These are phyloP conservation scores for Penicillium sp. DNA, from an alignment of 2,329 filamentous ascomycete species.

Conservation along the genomic window DNA sequence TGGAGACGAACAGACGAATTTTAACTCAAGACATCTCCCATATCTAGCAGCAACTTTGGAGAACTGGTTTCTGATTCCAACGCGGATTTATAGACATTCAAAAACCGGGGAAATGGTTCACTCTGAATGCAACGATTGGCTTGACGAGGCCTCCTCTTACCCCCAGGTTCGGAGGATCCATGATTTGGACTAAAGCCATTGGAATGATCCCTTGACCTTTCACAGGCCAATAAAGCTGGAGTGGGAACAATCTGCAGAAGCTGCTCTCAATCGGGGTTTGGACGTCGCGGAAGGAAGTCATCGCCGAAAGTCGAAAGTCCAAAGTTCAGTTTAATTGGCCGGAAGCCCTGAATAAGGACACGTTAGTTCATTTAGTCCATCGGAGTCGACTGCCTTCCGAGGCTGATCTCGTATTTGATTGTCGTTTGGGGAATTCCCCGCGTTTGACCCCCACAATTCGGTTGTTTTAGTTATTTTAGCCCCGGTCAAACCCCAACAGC, in stretches of 20 bases:
- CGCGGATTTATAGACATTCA: not conserved
- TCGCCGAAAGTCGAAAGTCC: not conserved
- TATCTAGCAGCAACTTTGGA: not conserved
- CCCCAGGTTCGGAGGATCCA: not conserved
- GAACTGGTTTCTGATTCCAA: not conserved
- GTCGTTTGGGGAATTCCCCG: not conserved
- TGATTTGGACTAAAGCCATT: not conserved
- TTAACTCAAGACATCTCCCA: not conserved
- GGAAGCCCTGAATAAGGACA: too few relatives aligned
- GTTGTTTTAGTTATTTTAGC: too few relatives aligned
- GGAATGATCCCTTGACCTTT: not conserved
- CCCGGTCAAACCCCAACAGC: too few relatives aligned
- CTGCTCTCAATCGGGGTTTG: not conserved
- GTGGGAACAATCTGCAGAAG: not conserved
- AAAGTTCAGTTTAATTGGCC: not conserved
- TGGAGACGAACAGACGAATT: not conserved
- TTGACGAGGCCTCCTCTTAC: not conserved
- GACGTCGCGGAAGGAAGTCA: not conserved
- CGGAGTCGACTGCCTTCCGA: not conserved
- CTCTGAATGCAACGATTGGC: too few relatives aligned
- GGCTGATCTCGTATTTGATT: not conserved
- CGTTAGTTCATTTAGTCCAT: not conserved
- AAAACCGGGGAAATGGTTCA: too few relatives aligned
- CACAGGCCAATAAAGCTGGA: not conserved
- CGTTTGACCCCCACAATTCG: not conserved